Evolutionary conservation across 129 eudicot species (phyloP), one percentile per base, ranked within the genome.

Genomic region (Tanacetum coccineum): DNA sequence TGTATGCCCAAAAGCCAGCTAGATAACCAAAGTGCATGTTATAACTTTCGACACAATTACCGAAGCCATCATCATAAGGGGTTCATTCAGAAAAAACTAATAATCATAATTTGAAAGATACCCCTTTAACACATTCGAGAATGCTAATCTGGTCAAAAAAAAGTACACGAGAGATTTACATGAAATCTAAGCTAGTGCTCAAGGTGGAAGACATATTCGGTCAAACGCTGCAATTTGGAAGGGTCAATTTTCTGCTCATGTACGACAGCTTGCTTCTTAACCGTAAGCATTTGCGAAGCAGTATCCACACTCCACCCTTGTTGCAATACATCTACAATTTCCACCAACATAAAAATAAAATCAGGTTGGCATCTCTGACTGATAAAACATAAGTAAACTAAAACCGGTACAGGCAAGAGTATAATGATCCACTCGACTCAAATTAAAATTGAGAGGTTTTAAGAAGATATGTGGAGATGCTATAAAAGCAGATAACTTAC

Each of bases 191-290:
- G 47, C 71, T 78, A 86, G 64, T 88, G 95, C 84, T 93, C 98
- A 19, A 89, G 98, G 66, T 86, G 98, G 82, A 86, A 93, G 0
- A 93, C 98, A 19, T 88, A 93, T 82, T 93, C 97, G 25, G 99
- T 93, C 73, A 86, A 74, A 40, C 93, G 87, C 79, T 89, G 97
- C 82, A 94, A 77, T 78, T 89, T 94, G 58, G 78, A 75, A 8
- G 87, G 84, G 61, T 94, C 99, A 46, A 94, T 57, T 61, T 87
- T 94, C 85, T 87, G 99, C 74, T 84, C 94, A 0, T 75, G 72
- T n/a, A 83, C 82, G 64, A 79, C 64, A 15, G 70, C 75, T 30
- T 83, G 97, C 73, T 89, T 89, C 82, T 84, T 87, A 72, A 89
- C 94, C 0, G 90, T 94, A 18, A 89, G 72, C 97, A 94, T 86